Base-by-base conservation (phyloP, 106 monocot species). In the Triglochin maritima region DNA sequence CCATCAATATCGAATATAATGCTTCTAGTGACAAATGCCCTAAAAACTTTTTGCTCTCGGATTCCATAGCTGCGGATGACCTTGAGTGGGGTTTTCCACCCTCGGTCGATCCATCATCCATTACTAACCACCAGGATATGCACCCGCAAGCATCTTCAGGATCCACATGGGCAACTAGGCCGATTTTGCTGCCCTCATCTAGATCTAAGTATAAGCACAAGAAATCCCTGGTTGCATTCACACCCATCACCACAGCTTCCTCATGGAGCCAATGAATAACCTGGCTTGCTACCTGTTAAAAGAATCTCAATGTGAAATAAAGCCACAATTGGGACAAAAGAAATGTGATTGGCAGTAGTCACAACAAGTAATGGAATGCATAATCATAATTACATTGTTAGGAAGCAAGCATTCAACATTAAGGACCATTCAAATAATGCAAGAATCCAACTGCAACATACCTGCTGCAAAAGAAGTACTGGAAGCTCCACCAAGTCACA, bases 381-480 rank as follows among this genome's bases (percentile, higher is more conserved):
- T 52, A 51, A 9, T 2, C 17, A 29, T 29, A 29, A 29, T 29
- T 29, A 29, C 29, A 29, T 29, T 29, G 29, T 29, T 29, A 29
- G 29, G 29, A 29, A 29, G 29, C 29, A 29, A 29, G 29, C 29
- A 29, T 29, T 29, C 29, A 29, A 29, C 29, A 29, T 29, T 29
- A 29, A 29, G 29, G 29, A 29, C 29, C 29, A 29, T 29, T 29
- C 29, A 29, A 29, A 29, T 29, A 29, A 29, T 29, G 29, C 29
- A 29, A 29, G 29, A 29, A 29, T 29, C 29, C 29, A 29, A 29
- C 29, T 29, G 29, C 29, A 29, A 29, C 29, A 29, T 82, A 92
- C 96, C 91, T 96, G 90, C 71, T 91, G 96, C 69, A 96, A 69
- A 71, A 96, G 83, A 71, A 85, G 78, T 75, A 81, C 70, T n/a